These are phyloP conservation scores for Colletotrichum cordylinicola DNA, from an alignment of 2,329 filamentous ascomycete genomes.

Conservation along the genomic window DNA sequence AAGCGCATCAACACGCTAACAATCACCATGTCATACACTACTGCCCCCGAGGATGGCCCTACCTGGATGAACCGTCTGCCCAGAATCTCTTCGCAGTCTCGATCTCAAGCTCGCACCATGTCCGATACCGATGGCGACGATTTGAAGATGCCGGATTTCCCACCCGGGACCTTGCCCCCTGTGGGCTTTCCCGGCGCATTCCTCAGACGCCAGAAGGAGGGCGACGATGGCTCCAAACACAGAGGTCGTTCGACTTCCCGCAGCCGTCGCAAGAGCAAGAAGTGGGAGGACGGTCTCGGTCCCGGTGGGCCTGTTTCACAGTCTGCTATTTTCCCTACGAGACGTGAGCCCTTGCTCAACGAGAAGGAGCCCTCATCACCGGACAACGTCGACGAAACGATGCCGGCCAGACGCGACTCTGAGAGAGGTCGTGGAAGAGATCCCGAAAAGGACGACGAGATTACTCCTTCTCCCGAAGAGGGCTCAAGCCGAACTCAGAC, in stretches of 20 bases:
- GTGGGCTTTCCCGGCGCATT: conserved; percentile 78
- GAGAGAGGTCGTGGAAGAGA: conserved; percentile 10
- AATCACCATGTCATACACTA: conserved; percentile 95
- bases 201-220: conserved; percentile 79
- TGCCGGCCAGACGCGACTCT: neutral
- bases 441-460: conserved; percentile 14
- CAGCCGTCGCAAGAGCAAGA: conserved; percentile 68
- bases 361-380: conserved; percentile 29
- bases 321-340: conserved; percentile 83
- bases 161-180: conserved; percentile 75
- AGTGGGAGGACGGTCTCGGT: conserved; percentile 73
- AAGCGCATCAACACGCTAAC: conserved; percentile 98
- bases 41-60: conserved; percentile 84
- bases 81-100: conserved; percentile 67
- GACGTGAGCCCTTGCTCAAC: conserved; percentile 35
- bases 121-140: conserved; percentile 78
- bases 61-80: conserved; percentile 96
- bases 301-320: conserved; percentile 88
- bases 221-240: conserved; percentile 63
- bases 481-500: conserved; percentile 6
- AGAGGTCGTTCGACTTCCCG: conserved; percentile 55
- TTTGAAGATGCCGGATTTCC: conserved; percentile 63
- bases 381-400: conserved; percentile 25
- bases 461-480: conserved; percentile 14
- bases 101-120: conserved; percentile 85